Base-by-base conservation (phyloP, 2,329 filamentous ascomycete species). In the Xylariaceae sp. region DNA sequence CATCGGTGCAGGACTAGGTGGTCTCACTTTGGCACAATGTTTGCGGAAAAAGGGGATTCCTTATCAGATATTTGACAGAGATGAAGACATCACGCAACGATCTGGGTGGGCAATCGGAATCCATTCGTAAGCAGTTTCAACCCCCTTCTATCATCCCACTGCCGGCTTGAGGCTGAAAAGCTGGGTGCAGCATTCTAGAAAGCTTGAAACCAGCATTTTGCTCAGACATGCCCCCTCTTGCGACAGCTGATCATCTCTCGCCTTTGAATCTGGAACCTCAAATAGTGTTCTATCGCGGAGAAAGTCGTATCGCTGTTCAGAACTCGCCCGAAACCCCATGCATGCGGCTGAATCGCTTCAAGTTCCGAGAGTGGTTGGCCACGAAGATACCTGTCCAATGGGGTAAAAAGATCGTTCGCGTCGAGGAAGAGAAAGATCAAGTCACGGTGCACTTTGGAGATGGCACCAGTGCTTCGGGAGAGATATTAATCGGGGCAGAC, bases 401-500 rank as follows among this genome's bases (percentile, higher is more conserved):
- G 55, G 47, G 49, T 19, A 61, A 60, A 44, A 48, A 34, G 10
- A 44, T 52, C 11, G 8, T 29, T 10, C 37, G 32, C 8, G 45
- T 62, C 8, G 53, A 60, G n/a, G 45, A 57, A 3, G 33, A 33
- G 3, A 44, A 46, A 5, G 32, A 47, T 2, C 25, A 34, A 19
- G 51, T 63, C 14, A 48, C 40, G 19, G 42, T 57, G 7, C 44
- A 47, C 20, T 62, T 63, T 34, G 52, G 52, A n/a, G 61, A 62
- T 29, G 60, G 61, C 0, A 52, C 52, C 2, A 51, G 34, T 11
- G 58, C 55, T 1, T 48, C 29, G 1, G 57, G 58, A 6, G 58
- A 61, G 21, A 50, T 64, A 11, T 34, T 61, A 5, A 50, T 64
- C 1, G 61, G 61, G 2, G 61, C 60, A 3, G 61, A 64, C 22